These are phyloP conservation scores for Aphanomyces euteiches DNA, from an alignment of 352 stramenopile species.

Conservation along the genomic window DNA sequence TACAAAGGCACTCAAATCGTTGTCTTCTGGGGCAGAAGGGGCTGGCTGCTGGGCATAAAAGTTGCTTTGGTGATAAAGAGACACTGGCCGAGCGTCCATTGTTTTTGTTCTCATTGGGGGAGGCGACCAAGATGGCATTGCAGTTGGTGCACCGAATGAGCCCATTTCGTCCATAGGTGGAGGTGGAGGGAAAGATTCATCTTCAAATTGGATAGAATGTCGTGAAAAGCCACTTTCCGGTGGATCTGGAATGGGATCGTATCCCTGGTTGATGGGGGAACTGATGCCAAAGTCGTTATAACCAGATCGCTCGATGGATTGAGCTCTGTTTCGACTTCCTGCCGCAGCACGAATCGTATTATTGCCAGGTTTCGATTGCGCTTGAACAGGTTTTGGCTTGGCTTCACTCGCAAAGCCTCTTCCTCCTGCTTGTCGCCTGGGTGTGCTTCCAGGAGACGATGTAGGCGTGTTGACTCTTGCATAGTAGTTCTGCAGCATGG, in stretches of 20 bases:
- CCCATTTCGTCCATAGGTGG: slow-evolving; percentile 62
- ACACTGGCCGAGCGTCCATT: slow-evolving; percentile 40
- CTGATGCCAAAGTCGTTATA: not conserved
- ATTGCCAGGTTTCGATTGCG: not conserved
- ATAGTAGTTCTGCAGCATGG: slow-evolving; percentile 10
- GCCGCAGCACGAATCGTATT: slow-evolving; percentile 3
- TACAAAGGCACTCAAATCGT: slow-evolving; percentile 44
- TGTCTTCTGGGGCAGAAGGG: slow-evolving; percentile 48
- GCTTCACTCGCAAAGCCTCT: not conserved
- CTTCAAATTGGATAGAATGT: slow-evolving; percentile 52
- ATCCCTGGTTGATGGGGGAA: not conserved
- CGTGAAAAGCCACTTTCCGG: slow-evolving; percentile 11
- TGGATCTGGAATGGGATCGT: slow-evolving; percentile 9
- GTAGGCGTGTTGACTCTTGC: slow-evolving; percentile 16
- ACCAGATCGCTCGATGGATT: slow-evolving; percentile 7
- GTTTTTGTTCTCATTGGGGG: slow-evolving; percentile 65
- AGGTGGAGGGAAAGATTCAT: slow-evolving; percentile 71
- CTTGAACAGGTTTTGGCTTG: not conserved
- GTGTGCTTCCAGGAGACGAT: slow-evolving; percentile 18
- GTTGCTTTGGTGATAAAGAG: not conserved
- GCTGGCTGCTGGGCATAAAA: slow-evolving; percentile 31
- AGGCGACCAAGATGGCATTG: slow-evolving; percentile 78
- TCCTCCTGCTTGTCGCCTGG: slow-evolving; percentile 6
- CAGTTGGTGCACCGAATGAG: slow-evolving; percentile 52
- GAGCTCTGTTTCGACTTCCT: not conserved